Evolutionary conservation across 1,139 yeast genomes (phyloP), one percentile per base, ranked within the genome.

Genomic region (Candida smagusa): DNA sequence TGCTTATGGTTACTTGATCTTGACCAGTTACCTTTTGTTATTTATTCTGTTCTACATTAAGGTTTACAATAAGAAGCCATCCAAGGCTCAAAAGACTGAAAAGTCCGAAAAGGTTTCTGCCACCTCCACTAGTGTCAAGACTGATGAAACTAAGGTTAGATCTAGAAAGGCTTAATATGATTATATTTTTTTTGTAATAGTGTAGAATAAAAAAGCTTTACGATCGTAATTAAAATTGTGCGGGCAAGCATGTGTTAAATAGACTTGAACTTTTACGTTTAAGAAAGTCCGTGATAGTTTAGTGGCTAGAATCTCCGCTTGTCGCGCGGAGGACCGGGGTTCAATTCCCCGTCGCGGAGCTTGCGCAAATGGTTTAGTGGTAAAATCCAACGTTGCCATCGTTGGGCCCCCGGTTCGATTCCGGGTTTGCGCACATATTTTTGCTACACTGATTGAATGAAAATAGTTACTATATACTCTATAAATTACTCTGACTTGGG

Each of bases 21-120:
- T 92, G 65, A 83, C 96, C 37, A 83, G 95, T 42, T 92, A 92
- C 69, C 76, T 92, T 71, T 74, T 92, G 46, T 75, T 92, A 60
- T 92, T 92, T 73, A 88, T 92, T 63, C 85, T 92, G 37, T 92
- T 92, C 76, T 92, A 92, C 78, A 84, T 89, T 57, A 81, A 79
- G 58, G 88, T 89, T 40, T 92, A 92, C 77, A 60, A 55, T 52
- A 56, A 56, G 56, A 46, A 46, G 30, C 46, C 54, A 21, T 45
- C 46, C 13, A 41, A 41, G 22, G 40, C 34, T n/a, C 26, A 31
- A 31, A 37, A 26, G 25, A 29, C 30, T 22, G 36, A 30, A 27
- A 47, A 43, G 44, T 40, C 41, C 35, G 39, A 33, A 16, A 44
- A 25, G 21, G 37, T 25, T 22, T 27, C 27, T 32, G 41, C 42